Evolutionary conservation across 257 asterid genomes (phyloP).

Genomic region (Solanum bulbocastanum): DNA sequence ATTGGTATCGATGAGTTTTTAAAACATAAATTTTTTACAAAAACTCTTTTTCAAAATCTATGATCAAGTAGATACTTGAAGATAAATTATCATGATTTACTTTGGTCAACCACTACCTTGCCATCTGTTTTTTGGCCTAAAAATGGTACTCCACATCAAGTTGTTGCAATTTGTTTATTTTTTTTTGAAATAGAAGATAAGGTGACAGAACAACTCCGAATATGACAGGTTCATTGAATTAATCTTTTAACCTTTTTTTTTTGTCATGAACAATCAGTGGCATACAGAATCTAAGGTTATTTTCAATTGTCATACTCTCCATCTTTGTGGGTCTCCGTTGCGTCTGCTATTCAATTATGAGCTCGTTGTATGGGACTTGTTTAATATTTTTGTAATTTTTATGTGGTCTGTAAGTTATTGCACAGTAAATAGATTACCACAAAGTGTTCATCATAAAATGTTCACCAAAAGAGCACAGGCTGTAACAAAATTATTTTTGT

Average conservation of each 20-base stretch:
- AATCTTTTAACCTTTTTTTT: neutral
- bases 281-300: neutral
- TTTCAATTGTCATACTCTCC: neutral
- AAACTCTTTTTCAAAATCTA: no score
- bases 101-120: neutral
- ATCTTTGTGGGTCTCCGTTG: neutral
- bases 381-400: no score
- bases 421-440: rapidly evolving
- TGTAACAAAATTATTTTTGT: neutral
- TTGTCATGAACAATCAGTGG: neutral
- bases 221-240: conserved; percentile 4
- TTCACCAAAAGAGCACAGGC: neutral
- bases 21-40: neutral
- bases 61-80: no score
- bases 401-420: no score
- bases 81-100: no score
- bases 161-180: neutral
- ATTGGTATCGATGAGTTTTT: neutral
- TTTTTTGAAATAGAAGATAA: neutral
- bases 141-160: neutral
- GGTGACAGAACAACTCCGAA: neutral
- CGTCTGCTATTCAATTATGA: no score
- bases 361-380: rapidly evolving
- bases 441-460: no score
- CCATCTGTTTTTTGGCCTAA: neutral